Base-by-base conservation (phyloP, 2,329 filamentous ascomycete species). In the Pochonia chlamydosporia region DNA sequence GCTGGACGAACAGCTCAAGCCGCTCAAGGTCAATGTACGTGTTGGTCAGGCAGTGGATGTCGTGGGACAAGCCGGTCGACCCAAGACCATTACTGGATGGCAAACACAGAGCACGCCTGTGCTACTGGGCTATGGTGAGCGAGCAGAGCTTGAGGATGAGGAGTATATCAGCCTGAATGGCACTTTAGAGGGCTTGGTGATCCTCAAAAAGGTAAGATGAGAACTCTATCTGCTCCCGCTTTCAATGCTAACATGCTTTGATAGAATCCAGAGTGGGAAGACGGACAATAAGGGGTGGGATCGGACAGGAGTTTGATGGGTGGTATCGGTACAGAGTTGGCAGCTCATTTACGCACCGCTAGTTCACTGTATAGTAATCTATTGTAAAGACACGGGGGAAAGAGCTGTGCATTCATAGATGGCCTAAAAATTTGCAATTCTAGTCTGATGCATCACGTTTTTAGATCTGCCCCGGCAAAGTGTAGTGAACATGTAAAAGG, bases 21-120 rank as follows among this genome's bases (percentile, higher is more conserved):
- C 93, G 4, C 73, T 99, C 52, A 92, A 89, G 45, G 91, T 97
- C 62, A 97, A 96, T 59, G 93, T 99, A 14, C 87, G 93, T 26
- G 92, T 99, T 39, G 93, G 93, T 67, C 95, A 99, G 71, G 93
- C 95, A 14, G 95, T 99, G 18, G 93, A 99, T 64, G 91, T 99
- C 36, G 93, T 99, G 35, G 95, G 93, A 44, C 93, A 97, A 68
- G 93, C 95, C 11, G 93, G 93, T 64, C 82, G 92, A 53, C 93
- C 93, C 56, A 97, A 99, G 84, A 99, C 93, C 2, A 99, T 99
- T 60, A 99, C 93, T 9, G 93, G 93, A 45, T 99, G 93, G 93
- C 93, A 99, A 71, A 99, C 93, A 55, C 93, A 99, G 75, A 96
- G 89, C 73, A 99, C 93, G n/a, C 93, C 93, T 1, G 93, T 99